Conservation (phyloP, 2,329 filamentous ascomycete genomes). For the Sordariomycetes sp. region DNA sequence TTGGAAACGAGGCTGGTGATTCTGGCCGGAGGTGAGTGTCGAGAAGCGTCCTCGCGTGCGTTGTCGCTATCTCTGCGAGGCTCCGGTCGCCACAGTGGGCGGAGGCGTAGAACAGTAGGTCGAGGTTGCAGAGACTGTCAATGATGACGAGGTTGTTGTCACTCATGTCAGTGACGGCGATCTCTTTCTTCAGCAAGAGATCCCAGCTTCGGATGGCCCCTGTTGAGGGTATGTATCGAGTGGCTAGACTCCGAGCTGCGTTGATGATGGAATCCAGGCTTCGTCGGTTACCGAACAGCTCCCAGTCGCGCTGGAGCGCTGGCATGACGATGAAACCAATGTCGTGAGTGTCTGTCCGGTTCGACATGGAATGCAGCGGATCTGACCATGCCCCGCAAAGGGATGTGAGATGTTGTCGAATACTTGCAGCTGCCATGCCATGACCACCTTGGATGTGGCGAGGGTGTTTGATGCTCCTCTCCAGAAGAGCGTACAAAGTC, state of each 20-base stretch:
- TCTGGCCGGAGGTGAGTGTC: constrained; percentile 27
- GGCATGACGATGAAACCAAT: constrained; percentile 45
- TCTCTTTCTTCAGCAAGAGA: constrained; percentile 17
- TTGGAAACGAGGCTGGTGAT: neutral
- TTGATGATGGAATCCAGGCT: constrained; percentile 30
- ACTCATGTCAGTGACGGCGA: constrained; percentile 14
- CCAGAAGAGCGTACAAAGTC: constrained; percentile 22
- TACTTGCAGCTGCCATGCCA: neutral
- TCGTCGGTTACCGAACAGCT: constrained; percentile 27
- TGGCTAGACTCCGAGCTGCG: constrained; percentile 33
- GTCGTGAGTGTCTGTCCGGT: constrained; percentile 41
- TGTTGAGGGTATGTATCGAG: constrained; percentile 27
- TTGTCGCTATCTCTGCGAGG: constrained; percentile 23
- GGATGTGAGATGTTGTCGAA: neutral
- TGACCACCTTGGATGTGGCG: no score
- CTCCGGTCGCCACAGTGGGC: constrained; percentile 16
- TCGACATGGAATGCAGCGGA: constrained; percentile 25
- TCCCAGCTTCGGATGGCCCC: constrained; percentile 41
- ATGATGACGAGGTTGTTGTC: constrained; percentile 28
- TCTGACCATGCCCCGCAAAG: constrained; percentile 19
- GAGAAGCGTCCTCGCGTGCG: constrained; percentile 28
- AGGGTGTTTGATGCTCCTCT: constrained; percentile 11
- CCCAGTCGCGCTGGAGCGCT: constrained; percentile 34
- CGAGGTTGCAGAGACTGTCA: constrained; percentile 31
- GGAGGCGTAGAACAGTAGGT: constrained; percentile 27